Evolutionary conservation across 75 land plant species (phyloP).

Genomic region (Picea sitchensis): DNA sequence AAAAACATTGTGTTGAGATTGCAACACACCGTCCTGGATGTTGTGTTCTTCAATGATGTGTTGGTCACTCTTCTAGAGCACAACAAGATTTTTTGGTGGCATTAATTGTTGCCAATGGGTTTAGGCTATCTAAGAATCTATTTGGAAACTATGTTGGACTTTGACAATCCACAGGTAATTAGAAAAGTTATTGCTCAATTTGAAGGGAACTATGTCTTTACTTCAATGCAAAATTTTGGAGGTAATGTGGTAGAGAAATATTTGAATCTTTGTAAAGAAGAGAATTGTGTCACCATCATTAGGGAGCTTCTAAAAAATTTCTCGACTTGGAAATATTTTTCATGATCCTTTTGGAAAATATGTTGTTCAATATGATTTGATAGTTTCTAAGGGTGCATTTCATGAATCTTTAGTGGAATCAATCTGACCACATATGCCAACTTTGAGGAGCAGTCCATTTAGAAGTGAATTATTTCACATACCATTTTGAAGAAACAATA

Average conservation of each 20-base stretch:
- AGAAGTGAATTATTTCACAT: slow-evolving; percentile 14
- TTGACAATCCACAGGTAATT: slow-evolving; percentile 31
- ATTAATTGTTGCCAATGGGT: slow-evolving; percentile 47
- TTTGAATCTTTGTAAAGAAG: slow-evolving; percentile 39
- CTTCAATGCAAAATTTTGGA: slow-evolving; percentile 73
- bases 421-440: slow-evolving; percentile 55
- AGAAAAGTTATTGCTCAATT: slow-evolving; percentile 43
- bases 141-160: slow-evolving; percentile 87
- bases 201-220: slow-evolving; percentile 56
- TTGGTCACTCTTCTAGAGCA: slow-evolving; percentile 32
- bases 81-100: slow-evolving; percentile 38
- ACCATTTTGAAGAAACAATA: too few species aligned
- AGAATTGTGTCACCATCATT: slow-evolving; percentile 41
- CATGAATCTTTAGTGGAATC: slow-evolving; percentile 56
- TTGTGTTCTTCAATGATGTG: slow-evolving; percentile 67
- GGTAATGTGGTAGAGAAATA: slow-evolving; percentile 91
- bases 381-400: slow-evolving; percentile 50
- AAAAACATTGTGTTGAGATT: slow-evolving; percentile 55
- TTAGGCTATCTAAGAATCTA: slow-evolving; percentile 65
- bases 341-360: slow-evolving; percentile 84
- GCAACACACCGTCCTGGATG: slow-evolving; percentile 70
- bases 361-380: slow-evolving; percentile 74
- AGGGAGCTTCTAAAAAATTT: slow-evolving; percentile 44
- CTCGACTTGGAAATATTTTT: slow-evolving; percentile 57
- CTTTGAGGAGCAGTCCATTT: slow-evolving; percentile 61